phyloP scores from a whole-genome alignment of 768 basidiomycete genomes.

The Auriculariales sp. region DNA sequence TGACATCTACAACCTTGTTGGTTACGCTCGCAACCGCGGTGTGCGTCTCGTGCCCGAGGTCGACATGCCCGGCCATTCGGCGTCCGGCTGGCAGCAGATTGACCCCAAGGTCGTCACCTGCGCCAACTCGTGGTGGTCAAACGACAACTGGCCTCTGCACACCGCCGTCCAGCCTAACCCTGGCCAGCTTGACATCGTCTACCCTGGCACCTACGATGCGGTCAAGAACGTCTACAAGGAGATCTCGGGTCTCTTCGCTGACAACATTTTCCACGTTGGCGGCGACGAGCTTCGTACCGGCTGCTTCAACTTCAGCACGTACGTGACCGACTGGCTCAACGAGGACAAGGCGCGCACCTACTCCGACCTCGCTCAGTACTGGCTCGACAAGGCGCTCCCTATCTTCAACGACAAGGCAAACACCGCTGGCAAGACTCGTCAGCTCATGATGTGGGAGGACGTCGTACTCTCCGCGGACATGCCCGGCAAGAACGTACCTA shows the following conservation, averaged over 20 bases:
- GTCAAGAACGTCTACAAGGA: neutral
- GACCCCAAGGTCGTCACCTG: neutral
- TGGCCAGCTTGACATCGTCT: neutral
- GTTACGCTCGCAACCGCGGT: neutral
- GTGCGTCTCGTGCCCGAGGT: neutral
- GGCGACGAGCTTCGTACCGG: neutral
- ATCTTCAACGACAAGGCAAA: constrained; percentile 26
- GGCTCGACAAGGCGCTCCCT: neutral
- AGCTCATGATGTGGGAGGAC: neutral
- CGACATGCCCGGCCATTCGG: neutral
- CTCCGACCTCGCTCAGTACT: neutral
- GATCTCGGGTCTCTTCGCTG: neutral
- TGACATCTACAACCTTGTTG: neutral
- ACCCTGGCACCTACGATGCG: neutral
- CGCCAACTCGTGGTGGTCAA: neutral
- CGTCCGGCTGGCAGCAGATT: neutral
- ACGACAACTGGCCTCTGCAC: neutral
- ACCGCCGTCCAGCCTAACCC: neutral
- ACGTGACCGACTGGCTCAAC: neutral
- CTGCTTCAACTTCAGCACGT: neutral
- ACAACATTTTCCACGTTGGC: neutral
- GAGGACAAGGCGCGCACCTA: neutral
- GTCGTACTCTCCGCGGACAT: neutral
- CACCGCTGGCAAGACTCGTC: neutral
- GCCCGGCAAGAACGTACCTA: neutral